These are phyloP conservation scores for Dryadomyces quercivorus DNA, from an alignment of 2,329 filamentous ascomycete species.

Conservation along the genomic window DNA sequence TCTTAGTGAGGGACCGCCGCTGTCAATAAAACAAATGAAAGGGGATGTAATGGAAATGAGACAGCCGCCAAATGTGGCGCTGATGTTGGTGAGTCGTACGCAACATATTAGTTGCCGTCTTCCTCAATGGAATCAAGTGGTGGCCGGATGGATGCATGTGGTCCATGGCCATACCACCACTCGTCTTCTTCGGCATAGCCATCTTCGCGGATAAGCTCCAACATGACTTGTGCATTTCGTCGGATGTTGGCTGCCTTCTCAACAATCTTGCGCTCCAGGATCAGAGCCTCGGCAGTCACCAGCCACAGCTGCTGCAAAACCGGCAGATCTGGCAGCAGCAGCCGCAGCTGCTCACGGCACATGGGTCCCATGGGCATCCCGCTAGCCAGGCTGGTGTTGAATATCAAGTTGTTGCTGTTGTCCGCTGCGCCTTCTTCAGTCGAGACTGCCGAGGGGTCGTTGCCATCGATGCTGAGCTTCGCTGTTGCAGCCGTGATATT, in stretches of 20 bases:
- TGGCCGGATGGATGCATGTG: conserved; percentile 42
- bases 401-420: conserved; percentile 30
- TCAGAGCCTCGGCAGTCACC: conserved; percentile 49
- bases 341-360: conserved; percentile 34
- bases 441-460: conserved; percentile 1
- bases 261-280: conserved; percentile 47
- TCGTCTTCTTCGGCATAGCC: conserved; percentile 47
- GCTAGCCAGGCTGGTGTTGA: conserved; percentile 44
- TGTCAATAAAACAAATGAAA: not conserved
- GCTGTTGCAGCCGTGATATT: not conserved
- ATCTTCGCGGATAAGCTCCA: conserved; percentile 53
- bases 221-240: conserved; percentile 48
- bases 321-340: conserved; percentile 42
- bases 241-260: conserved; percentile 47
- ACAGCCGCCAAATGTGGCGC: not conserved
- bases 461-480: not conserved
- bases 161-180: conserved; percentile 46
- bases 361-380: conserved; percentile 52
- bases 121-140: conserved; percentile 39
- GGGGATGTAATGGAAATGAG: not conserved
- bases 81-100: too few species aligned
- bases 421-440: conserved; percentile 13
- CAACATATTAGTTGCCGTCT: too few species aligned
- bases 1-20: too few species aligned
- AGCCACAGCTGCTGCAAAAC: conserved; percentile 48